Evolutionary conservation across 441 rosid genomes (phyloP).

Genomic region (Erodium texanum): DNA sequence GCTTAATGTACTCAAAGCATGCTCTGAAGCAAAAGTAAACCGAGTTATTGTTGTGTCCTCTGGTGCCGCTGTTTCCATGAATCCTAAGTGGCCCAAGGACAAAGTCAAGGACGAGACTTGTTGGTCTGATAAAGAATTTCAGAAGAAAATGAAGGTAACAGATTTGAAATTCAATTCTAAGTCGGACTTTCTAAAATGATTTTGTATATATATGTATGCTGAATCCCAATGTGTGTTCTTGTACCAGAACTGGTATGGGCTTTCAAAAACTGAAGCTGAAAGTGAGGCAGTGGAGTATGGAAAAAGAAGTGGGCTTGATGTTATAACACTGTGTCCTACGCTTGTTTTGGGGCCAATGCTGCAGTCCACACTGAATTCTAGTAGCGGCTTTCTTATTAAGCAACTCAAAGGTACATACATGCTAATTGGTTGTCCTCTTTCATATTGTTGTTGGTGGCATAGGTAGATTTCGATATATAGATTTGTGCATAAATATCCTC

Average conservation of each 20-base stretch:
- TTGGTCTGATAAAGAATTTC: conserved; percentile 31
- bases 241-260: conserved; percentile 20
- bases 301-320: conserved; percentile 23
- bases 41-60: conserved; percentile 37
- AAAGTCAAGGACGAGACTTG: conserved; percentile 25
- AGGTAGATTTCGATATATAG: too few species aligned
- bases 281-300: conserved; percentile 32
- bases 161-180: not conserved
- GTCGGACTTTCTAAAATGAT: too few species aligned
- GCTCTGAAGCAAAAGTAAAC: conserved; percentile 30
- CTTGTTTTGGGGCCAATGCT: conserved; percentile 35
- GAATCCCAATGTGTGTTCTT: conserved; percentile 1
- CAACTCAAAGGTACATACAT: conserved; percentile 26
- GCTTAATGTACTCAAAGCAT: conserved; percentile 32
- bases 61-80: conserved; percentile 23
- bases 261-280: conserved; percentile 37
- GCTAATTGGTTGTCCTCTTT: not conserved
- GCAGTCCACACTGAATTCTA: conserved; percentile 35
- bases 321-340: conserved; percentile 31
- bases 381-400: conserved; percentile 25
- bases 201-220: not conserved
- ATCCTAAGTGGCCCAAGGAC: conserved; percentile 33
- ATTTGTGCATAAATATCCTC: too few species aligned
- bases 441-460: not conserved
- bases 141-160: conserved; percentile 24